Base-by-base conservation (phyloP, 257 asterid species). In the Primulina huaijiensis region DNA sequence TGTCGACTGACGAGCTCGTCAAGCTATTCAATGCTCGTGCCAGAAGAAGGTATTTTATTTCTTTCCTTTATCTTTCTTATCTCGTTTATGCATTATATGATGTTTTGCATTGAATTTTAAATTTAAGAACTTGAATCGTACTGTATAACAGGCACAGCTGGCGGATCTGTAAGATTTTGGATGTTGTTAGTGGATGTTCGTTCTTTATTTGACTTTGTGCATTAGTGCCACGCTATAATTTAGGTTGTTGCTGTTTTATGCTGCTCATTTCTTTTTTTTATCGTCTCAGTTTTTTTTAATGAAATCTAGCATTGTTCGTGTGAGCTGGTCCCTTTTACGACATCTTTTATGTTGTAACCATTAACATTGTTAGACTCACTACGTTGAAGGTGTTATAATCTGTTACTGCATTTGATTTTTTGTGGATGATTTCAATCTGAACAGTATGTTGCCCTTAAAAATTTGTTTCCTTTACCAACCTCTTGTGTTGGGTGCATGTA, bases 1-100 rank as follows among this genome's bases (percentile, higher is more conserved):
- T 92, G 93, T 79, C 92, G 38, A 87, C 89, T 0, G 98, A 92
- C 31, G 94, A 89, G n/a, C 95, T 89, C 56, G 96, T 89, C 21
- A 92, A 86, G 87, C 92, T 87, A 25, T 85, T 89, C 77, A 60
- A 62, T 67, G 86, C 97, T 19, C 95, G 96, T 23, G 83, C 87
- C 62, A 84, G 95, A 57, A 84, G 97, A 81, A 87, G 97, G 97
- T 88, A 35, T 8, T 3, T 1, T 2, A 12, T 6, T 43, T 5
- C 25, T 46, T n/a, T 11, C 60, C 17, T 3, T 7, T 2, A 17
- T 19, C 11, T 27, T 37, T 67, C 9, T 19, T 35, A 12, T 60
- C 64, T 31, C 34, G 8, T 1, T 61, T 50, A 1, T 9, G 2
- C 14, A 2, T 12, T 38, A 9, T 38, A 38, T 63, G 17, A 30